phyloP scores from a whole-genome alignment of 164 flowering plant species.

The Buxus sempervirens region DNA sequence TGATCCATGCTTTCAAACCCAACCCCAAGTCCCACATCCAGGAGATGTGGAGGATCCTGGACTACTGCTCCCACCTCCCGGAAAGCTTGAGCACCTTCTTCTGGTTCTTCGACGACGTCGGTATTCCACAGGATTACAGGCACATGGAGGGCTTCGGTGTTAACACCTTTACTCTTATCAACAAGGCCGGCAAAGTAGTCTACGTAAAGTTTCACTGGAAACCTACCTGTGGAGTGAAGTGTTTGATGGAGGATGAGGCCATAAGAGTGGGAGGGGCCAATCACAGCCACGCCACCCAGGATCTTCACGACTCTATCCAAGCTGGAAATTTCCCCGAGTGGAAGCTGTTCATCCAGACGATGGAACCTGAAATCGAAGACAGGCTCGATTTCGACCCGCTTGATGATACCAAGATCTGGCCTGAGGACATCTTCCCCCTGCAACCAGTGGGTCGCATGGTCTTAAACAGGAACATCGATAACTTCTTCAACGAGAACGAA shows the following conservation, averaged over 20 bases:
- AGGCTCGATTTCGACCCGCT: slow-evolving; percentile 89
- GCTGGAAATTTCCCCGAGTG: slow-evolving; percentile 97
- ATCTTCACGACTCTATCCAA: slow-evolving; percentile 86
- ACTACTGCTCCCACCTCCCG: slow-evolving; percentile 87
- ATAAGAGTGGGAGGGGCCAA: slow-evolving; percentile 80
- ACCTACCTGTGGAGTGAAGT: slow-evolving; percentile 95
- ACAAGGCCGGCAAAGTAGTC: slow-evolving; percentile 72
- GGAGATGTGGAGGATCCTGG: slow-evolving; percentile 78
- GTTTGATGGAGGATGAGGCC: slow-evolving; percentile 80
- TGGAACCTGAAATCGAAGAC: slow-evolving; percentile 87
- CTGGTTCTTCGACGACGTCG: slow-evolving; percentile 89
- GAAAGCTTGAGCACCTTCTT: slow-evolving; percentile 90
- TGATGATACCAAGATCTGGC: slow-evolving; percentile 97
- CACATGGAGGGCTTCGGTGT: slow-evolving; percentile 99
- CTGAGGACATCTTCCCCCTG: slow-evolving; percentile 89
- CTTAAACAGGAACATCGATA: slow-evolving; percentile 87
- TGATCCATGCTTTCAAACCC: slow-evolving; percentile 81
- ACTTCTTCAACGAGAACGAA: slow-evolving; percentile 96
- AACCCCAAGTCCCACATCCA: slow-evolving; percentile 87
- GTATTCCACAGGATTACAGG: slow-evolving; percentile 86
- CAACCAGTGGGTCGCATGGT: slow-evolving; percentile 95
- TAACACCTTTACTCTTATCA: slow-evolving; percentile 74
- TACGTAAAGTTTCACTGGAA: slow-evolving; percentile 97
- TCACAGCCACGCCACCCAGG: slow-evolving; percentile 98
- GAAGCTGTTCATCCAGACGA: slow-evolving; percentile 85